Conservation (phyloP, 1,139 yeast species). For the Kazachstania sp. region DNA sequence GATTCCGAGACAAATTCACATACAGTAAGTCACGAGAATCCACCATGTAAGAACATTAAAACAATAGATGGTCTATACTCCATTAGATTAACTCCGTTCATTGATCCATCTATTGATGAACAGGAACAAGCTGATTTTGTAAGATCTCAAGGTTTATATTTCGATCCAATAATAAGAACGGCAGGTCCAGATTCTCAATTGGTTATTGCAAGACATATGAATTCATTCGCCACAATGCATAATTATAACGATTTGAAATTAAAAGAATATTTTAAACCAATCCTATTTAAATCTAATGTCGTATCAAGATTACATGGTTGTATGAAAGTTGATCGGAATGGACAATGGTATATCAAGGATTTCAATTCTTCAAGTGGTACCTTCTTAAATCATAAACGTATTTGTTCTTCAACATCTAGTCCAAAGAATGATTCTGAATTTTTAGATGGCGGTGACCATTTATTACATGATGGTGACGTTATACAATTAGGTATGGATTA, state of each 20-base stretch:
- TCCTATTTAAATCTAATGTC: slow-evolving; percentile 86
- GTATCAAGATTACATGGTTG: slow-evolving; percentile 89
- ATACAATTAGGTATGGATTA: slow-evolving; percentile 71
- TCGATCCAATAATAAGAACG: slow-evolving; percentile 72
- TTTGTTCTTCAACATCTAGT: slow-evolving; percentile 51
- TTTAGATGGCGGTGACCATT: slow-evolving; percentile 51
- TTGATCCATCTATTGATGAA: slow-evolving; percentile 58
- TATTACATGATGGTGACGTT: slow-evolving; percentile 74
- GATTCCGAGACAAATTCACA: no score
- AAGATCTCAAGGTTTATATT: slow-evolving; percentile 55
- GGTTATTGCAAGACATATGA: slow-evolving; percentile 75
- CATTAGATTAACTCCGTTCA: slow-evolving; percentile 73
- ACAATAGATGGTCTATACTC: slow-evolving; percentile 61
- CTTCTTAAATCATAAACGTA: slow-evolving; percentile 75
- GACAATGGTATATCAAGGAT: slow-evolving; percentile 82
- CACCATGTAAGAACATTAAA: slow-evolving; percentile 16
- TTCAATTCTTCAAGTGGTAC: slow-evolving; percentile 90
- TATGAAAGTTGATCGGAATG: slow-evolving; percentile 60
- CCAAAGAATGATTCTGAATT: slow-evolving; percentile 45
- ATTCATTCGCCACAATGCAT: slow-evolving; percentile 38
- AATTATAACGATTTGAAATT: slow-evolving; percentile 1
- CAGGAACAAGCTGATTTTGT: slow-evolving; percentile 40
- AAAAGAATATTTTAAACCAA: slow-evolving; percentile 54
- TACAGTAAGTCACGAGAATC: neutral
- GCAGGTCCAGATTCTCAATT: slow-evolving; percentile 56